A percentile compares a stretch with the other conserved stretches of the same genome.
phyloP scores from a whole-genome alignment of 2,329 filamentous ascomycete species.

The Pseudogymnoascus sp. region DNA sequence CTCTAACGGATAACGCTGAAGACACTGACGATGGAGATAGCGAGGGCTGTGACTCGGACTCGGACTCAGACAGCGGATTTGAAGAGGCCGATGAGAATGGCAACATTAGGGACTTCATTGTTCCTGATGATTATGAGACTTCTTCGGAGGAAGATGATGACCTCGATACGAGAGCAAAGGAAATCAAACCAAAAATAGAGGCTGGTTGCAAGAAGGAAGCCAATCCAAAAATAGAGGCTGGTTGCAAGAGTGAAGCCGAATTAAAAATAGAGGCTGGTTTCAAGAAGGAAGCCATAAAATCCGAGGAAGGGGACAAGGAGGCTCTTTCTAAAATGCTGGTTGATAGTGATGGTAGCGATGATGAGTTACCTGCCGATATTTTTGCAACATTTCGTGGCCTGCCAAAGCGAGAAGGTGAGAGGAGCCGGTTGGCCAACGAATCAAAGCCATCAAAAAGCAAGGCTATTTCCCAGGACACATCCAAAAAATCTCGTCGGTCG shows the following conservation, averaged over 20 bases:
- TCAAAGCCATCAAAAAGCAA: not conserved
- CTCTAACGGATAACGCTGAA: slow-evolving; percentile 24
- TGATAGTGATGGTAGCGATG: not conserved
- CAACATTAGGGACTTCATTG: slow-evolving; percentile 47
- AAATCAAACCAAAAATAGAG: not conserved
- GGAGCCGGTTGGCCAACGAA: not conserved
- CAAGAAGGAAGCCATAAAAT: not conserved
- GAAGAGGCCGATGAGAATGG: slow-evolving; percentile 32
- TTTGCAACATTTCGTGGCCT: not conserved
- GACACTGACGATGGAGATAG: slow-evolving; percentile 21
- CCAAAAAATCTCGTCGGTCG: slow-evolving; percentile 8
- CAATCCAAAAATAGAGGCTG: not conserved
- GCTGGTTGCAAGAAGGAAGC: not conserved
- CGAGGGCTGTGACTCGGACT: slow-evolving; percentile 28
- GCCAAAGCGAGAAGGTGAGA: slow-evolving; percentile 9
- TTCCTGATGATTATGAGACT: slow-evolving; percentile 36
- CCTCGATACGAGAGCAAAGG: slow-evolving; percentile 16
- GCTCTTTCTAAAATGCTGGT: not conserved
- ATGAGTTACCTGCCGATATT: slow-evolving; percentile 2
- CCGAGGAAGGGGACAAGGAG: not conserved
- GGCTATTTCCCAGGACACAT: not conserved
- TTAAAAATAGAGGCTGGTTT: not conserved
- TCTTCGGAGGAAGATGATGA: slow-evolving; percentile 21
- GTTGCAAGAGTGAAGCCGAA: not conserved
- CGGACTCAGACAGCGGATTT: slow-evolving; percentile 33